These are phyloP conservation scores for Cryptococcus jaspeensis DNA, from an alignment of 1,284 basidiomycete genomes.

Conservation along the genomic window DNA sequence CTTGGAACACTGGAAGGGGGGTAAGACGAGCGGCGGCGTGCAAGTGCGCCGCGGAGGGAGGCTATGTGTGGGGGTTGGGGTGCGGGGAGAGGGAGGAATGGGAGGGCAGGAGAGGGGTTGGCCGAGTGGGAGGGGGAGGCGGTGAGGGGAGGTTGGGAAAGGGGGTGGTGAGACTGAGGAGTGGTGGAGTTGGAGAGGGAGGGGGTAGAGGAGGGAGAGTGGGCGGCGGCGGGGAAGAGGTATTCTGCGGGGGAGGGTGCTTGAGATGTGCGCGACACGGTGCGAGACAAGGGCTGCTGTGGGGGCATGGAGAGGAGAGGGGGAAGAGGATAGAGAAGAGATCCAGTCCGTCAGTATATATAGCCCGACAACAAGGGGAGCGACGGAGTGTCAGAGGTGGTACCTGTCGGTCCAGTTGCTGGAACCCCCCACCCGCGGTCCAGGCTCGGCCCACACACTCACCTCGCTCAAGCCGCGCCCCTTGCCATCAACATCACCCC, in stretches of 20 bases:
- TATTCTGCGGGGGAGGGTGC: background rate
- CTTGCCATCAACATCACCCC: background rate
- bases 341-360: background rate
- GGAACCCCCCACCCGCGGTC: too few relatives aligned
- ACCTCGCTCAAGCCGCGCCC: background rate
- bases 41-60: slow-evolving; percentile 14
- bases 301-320: too few relatives aligned
- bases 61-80: slow-evolving; percentile 8
- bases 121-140: background rate
- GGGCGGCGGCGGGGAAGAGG: too few relatives aligned
- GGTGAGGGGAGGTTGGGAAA: slow-evolving; percentile 11
- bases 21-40: slow-evolving; percentile 32
- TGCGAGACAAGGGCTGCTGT: too few relatives aligned
- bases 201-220: slow-evolving; percentile 3
- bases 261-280: too few relatives aligned
- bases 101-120: slow-evolving; percentile 6
- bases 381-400: too few relatives aligned
- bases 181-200: background rate
- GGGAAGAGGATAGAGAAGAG: too few relatives aligned
- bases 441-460: background rate
- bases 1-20: slow-evolving; percentile 27
- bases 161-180: slow-evolving; percentile 14
- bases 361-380: background rate
- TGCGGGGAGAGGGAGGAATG: slow-evolving; percentile 12
- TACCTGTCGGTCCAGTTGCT: too few relatives aligned